Evolutionary conservation across 2,329 filamentous ascomycete genomes (phyloP), one percentile per base, ranked within the genome.

Genomic region (Aureobasidium sp.): DNA sequence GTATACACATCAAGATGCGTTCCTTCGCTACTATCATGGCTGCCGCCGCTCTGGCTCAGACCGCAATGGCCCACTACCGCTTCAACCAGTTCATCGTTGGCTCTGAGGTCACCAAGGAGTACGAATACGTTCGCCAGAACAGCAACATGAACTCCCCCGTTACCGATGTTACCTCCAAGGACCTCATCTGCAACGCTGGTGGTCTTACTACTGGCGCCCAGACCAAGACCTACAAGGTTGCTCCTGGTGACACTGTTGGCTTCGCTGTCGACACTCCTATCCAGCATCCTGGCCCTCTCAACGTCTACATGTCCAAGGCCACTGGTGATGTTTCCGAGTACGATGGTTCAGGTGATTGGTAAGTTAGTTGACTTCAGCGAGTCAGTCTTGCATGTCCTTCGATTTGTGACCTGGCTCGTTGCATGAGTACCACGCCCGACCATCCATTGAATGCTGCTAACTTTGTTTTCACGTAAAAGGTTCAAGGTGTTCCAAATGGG

Each of bases 81-180:
- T 74, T 78, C 51, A 75, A 69, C 69, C 71, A 71, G 66, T 69
- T 76, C 47, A 77, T 79, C 56, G 78, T 82, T 73, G 83, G 84
- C 71, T 82, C 78, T 70, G 72, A 74, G 67, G 75, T 73, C 63
- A 73, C 77, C 63, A 81, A 80, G 56, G 79, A 81, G 66, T 82
- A 80, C 73, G 76, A 77, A 47, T 86, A 85, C 75, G 81, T 86
- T 70, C 82, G 84, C 67, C 73, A 70, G 68, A 81, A 81, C 71
- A 79, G 75, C 42, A 74, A 76, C 56, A 62, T 62, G 59, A 79
- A 79, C 75, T 69, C 66, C 67, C 78, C 77, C 50, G 60, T 80
- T 62, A 70, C 56, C 18, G 74, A 79, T 68, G 76, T 80, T 33
- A 75, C 71, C 45, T 77, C 75, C 40, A 69, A 69, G 50, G 68